phyloP scores from a whole-genome alignment of 257 asterid species.

The Scutellaria baicalensis region DNA sequence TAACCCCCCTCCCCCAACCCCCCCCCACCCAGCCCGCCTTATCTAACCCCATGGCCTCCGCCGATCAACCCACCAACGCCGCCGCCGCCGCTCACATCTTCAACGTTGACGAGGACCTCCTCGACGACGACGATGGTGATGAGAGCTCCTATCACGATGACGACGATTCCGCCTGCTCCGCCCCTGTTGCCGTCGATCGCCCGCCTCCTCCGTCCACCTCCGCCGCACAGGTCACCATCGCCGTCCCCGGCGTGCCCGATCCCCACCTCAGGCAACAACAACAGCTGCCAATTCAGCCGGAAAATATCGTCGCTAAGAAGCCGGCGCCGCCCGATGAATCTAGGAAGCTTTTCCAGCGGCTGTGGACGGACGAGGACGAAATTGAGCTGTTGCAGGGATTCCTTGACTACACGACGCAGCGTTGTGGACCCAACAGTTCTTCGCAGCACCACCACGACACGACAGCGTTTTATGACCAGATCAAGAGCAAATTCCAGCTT shows the following conservation, averaged over 20 bases:
- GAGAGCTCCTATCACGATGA: slow-evolving; percentile 46
- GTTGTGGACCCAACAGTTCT: slow-evolving; percentile 49
- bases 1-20: not conserved
- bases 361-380: slow-evolving; percentile 96
- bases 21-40: not conserved
- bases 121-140: slow-evolving; percentile 53
- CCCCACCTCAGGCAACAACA: slow-evolving; percentile 19
- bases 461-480: slow-evolving; percentile 86
- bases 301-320: slow-evolving; percentile 31
- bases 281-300: slow-evolving; percentile 10
- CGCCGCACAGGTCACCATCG: slow-evolving; percentile 51
- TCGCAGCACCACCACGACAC: slow-evolving; percentile 88
- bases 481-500: slow-evolving; percentile 76
- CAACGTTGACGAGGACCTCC: slow-evolving; percentile 46
- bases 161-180: slow-evolving; percentile 62
- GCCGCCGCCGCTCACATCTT: slow-evolving; percentile 15
- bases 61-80: slow-evolving; percentile 18
- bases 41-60: slow-evolving; percentile 19
- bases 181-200: slow-evolving; percentile 35
- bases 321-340: slow-evolving; percentile 63
- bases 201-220: slow-evolving; percentile 25
- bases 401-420: slow-evolving; percentile 68
- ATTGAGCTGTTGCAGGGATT: slow-evolving; percentile 84
- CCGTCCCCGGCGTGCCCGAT: slow-evolving; percentile 43
- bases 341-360: slow-evolving; percentile 81